These are phyloP conservation scores for Chlorella sorokiniana DNA, from an alignment of 139 green algal species.

Conservation along the genomic window DNA sequence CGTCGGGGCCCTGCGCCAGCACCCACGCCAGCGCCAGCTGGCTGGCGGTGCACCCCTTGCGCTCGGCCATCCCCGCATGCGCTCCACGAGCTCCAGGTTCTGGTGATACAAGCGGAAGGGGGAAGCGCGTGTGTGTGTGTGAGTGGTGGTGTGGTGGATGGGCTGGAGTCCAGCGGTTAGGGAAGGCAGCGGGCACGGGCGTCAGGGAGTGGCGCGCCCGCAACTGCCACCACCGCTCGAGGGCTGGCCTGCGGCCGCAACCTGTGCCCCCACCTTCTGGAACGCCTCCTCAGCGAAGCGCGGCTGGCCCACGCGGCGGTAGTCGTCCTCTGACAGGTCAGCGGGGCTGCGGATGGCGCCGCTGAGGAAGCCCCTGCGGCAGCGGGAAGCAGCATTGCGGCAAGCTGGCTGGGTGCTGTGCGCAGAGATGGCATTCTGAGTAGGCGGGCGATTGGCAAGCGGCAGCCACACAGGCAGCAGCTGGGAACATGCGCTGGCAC, in stretches of 20 bases:
- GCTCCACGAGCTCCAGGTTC: constrained; percentile 72
- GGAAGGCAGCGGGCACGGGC: too few relatives aligned
- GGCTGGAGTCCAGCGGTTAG: too few relatives aligned
- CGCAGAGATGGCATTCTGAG: neutral
- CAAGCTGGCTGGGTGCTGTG: neutral
- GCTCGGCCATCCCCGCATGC: constrained; percentile 55
- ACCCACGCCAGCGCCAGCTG: constrained; percentile 86
- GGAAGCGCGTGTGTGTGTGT: neutral
- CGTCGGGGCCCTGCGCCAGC: constrained; percentile 63
- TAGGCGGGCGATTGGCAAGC: neutral
- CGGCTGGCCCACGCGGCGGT: constrained; percentile 26
- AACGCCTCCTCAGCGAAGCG: constrained; percentile 47
- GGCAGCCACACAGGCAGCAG: neutral
- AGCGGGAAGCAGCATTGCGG: neutral
- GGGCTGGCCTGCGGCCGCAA: neutral
- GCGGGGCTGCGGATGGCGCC: constrained; percentile 38
- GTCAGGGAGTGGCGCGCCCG: too few relatives aligned
- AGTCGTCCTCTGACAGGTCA: constrained; percentile 51
- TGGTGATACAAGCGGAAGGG: constrained; percentile 43
- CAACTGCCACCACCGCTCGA: too few relatives aligned
- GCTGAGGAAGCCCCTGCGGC: constrained; percentile 62
- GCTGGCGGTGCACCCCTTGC: constrained; percentile 65
- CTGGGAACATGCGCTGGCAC: neutral
- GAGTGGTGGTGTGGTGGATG: too few relatives aligned
- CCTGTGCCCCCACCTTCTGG: constrained; percentile 10